Evolutionary conservation across 202 grass and related monocot species (phyloP).

Genomic region (Schoenoplectus tabernaemontani): DNA sequence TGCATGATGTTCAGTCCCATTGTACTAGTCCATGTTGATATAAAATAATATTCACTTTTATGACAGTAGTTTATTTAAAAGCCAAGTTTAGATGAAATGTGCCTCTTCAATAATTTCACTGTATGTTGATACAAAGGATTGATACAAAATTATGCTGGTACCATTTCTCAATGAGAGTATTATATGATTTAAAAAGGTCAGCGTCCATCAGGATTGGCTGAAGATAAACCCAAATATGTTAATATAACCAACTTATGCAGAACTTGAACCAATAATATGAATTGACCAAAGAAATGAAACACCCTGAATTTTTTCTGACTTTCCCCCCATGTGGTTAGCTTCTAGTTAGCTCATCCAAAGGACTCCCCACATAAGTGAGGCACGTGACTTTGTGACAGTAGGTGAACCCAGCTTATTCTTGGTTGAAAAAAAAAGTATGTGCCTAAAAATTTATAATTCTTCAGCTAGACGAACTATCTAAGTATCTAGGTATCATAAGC

Average conservation of each 20-base stretch:
- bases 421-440: neutral
- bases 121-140: neutral
- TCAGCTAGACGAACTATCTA: no score
- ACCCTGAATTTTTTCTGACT: neutral
- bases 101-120: neutral
- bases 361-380: neutral
- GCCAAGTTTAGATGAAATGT: neutral
- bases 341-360: neutral
- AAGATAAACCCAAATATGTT: neutral
- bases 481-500: neutral
- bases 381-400: neutral
- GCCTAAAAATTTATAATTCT: neutral
- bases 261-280: neutral
- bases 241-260: neutral
- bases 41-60: neutral
- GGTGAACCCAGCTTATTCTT: neutral
- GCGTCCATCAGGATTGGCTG: neutral
- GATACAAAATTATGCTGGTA: neutral
- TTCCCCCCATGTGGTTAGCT: no score
- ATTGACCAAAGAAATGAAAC: neutral
- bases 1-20: neutral
- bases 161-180: neutral
- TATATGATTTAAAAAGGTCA: neutral
- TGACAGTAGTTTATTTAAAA: neutral
- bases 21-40: neutral